Percentiles rank a stretch among this genome's conserved stretches.
phyloP scores from a whole-genome alignment of 352 stramenopile species.

The Detonula confervacea region DNA sequence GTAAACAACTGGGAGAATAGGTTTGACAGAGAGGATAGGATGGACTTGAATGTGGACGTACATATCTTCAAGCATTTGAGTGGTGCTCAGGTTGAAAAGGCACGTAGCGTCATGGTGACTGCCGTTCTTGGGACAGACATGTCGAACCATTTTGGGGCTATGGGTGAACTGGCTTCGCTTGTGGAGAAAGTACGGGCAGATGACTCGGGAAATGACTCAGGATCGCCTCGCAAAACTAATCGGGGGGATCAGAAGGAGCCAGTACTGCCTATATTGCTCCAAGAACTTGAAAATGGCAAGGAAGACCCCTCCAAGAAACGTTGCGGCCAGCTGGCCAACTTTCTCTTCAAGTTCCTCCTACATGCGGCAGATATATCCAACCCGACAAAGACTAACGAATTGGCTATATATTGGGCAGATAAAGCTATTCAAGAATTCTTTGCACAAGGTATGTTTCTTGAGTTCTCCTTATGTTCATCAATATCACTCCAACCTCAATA shows the following conservation, averaged over 20 bases:
- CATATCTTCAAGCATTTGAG: too few relatives aligned
- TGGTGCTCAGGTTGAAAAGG: conserved; percentile 12
- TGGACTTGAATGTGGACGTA: neutral
- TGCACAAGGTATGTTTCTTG: too few relatives aligned
- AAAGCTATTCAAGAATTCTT: conserved; percentile 64
- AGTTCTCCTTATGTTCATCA: too few relatives aligned
- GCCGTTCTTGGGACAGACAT: conserved; percentile 74
- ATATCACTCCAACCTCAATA: too few relatives aligned
- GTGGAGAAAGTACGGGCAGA: too few relatives aligned
- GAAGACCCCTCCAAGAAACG: neutral
- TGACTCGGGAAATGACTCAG: too few relatives aligned
- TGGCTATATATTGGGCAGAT: conserved; percentile 10
- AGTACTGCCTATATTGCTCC: too few relatives aligned
- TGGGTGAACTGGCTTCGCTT: conserved; percentile 40
- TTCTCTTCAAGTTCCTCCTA: conserved; percentile 31
- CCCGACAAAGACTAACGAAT: conserved; percentile 9
- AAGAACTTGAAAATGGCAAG: too few relatives aligned
- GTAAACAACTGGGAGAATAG: too few relatives aligned
- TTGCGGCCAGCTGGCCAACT: neutral
- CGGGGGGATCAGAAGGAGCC: too few relatives aligned
- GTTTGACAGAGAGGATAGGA: too few relatives aligned
- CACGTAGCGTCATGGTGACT: conserved; percentile 48
- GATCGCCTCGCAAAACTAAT: too few relatives aligned
- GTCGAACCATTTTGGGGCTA: conserved; percentile 56
- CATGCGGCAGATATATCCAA: conserved; percentile 58